Conservation (phyloP, 1,284 basidiomycete genomes). For the Pseudomicrostroma phylloplanum region DNA sequence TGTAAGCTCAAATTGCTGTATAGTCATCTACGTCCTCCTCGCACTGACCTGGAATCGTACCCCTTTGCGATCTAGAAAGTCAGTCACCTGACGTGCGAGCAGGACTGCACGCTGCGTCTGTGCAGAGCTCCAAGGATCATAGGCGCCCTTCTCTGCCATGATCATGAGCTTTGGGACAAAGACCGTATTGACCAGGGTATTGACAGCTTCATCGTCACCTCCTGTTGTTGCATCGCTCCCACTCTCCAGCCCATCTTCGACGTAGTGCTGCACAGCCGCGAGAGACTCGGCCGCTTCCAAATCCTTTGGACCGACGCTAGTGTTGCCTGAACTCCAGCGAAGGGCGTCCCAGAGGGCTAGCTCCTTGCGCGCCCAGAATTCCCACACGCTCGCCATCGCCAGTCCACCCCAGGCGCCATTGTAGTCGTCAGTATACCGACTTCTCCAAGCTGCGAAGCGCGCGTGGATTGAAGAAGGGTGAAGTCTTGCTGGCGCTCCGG, state of each 20-base stretch:
- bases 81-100: constrained; percentile 21
- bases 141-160: constrained; percentile 21
- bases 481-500: constrained; percentile 6
- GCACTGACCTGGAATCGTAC: background rate
- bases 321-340: background rate
- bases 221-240: constrained; percentile 11
- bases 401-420: constrained; percentile 42
- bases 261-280: constrained; percentile 6
- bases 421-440: constrained; percentile 34
- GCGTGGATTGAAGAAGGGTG: constrained; percentile 31
- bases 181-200: constrained; percentile 24
- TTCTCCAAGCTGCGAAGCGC: constrained; percentile 36
- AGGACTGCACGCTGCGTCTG: constrained; percentile 21
- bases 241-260: background rate
- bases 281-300: constrained; percentile 19
- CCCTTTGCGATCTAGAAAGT: background rate
- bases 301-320: constrained; percentile 1
- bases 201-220: constrained; percentile 38
- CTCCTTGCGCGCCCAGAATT: constrained; percentile 39
- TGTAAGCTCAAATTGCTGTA: background rate
- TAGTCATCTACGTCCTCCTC: background rate
- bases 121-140: constrained; percentile 23
- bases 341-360: constrained; percentile 27
- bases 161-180: constrained; percentile 24
- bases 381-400: constrained; percentile 39